Conservation (phyloP, 2,329 filamentous ascomycete genomes). For the Trichophyton verrucosum region DNA sequence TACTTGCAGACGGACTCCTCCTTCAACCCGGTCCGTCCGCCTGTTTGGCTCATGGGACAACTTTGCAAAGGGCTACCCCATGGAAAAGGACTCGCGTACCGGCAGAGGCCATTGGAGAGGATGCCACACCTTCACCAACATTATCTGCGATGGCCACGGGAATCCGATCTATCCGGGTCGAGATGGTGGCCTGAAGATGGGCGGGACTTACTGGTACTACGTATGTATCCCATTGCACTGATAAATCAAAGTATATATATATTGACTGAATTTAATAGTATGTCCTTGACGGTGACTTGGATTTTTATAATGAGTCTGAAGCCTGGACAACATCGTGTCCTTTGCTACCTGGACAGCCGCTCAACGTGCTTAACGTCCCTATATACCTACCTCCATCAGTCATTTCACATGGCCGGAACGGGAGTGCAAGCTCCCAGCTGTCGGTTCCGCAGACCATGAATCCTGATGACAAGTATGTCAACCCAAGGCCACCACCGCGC, state of each 20-base stretch:
- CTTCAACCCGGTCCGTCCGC: conserved; percentile 49
- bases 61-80: conserved; percentile 63
- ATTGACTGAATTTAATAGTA: conserved; percentile 45
- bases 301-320: conserved; percentile 60
- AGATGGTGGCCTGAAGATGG: conserved; percentile 78
- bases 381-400: conserved; percentile 44
- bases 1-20: conserved; percentile 23
- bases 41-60: conserved; percentile 94
- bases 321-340: conserved; percentile 71
- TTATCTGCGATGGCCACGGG: conserved; percentile 63
- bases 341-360: conserved; percentile 70
- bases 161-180: conserved; percentile 44
- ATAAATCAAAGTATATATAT: background rate
- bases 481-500: conserved; percentile 49
- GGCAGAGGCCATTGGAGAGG: conserved; percentile 71
- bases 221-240: conserved; percentile 41
- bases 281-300: conserved; percentile 63
- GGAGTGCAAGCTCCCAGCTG: conserved; percentile 44
- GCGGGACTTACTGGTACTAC: conserved; percentile 90
- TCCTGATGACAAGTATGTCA: conserved; percentile 61
- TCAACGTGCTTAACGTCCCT: conserved; percentile 77
- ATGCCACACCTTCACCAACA: conserved; percentile 75
- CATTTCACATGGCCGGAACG: conserved; percentile 47
- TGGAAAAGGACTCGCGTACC: conserved; percentile 67
- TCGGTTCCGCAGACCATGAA: conserved; percentile 62